Base-by-base conservation (phyloP, 1,284 basidiomycete species). In the Malassezia brasiliensis region DNA sequence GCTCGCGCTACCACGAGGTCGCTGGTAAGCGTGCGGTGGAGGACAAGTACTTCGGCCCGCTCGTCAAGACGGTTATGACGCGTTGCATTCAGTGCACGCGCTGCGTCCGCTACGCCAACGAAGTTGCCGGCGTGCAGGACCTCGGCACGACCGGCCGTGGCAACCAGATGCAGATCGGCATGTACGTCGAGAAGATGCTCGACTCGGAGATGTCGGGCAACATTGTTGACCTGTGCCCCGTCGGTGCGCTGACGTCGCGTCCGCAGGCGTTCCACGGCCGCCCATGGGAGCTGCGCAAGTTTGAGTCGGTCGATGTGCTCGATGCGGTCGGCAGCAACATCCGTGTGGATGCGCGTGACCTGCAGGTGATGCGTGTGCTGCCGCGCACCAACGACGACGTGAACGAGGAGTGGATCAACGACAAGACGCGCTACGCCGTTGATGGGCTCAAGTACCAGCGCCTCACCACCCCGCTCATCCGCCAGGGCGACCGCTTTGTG, bases 361-460 rank as follows among this genome's bases (percentile, higher is more conserved):
- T 93, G 10, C 84, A 90, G 76, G 93, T 98, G 62, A 98, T 98
- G 90, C 85, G 93, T 47, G 83, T 99, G 67, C 89, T 94, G 74
- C 94, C 94, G 3, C 83, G 87, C 68, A 86, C 89, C 56, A 98
- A 98, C 76, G 93, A 98, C 77, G 89, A 96, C 66, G 85, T 99
- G 60, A 99, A 99, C 77, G 94, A 99, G 79, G 94, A 99, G 77
- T 98, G 94, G 93, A 94, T 99, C 77, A 91, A 84, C 77, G 93
- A 99, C 82, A 98, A 98, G 82, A 93, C 93, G 2, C 87, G 94
- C 60, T 93, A 89, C 76, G 88, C 93, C 2, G 87, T 89, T 75
- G 94, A 99, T 69, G 94, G 94, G 39, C 82, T 99, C 49, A 85
- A 85, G 70, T 93, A 89, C 81, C 94, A 99, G 77, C 86, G 93